A percentile compares a stretch with the other conserved stretches of the same genome.
phyloP scores from a whole-genome alignment of 1,139 yeast genomes.

The Yamadazyma taylorii region DNA sequence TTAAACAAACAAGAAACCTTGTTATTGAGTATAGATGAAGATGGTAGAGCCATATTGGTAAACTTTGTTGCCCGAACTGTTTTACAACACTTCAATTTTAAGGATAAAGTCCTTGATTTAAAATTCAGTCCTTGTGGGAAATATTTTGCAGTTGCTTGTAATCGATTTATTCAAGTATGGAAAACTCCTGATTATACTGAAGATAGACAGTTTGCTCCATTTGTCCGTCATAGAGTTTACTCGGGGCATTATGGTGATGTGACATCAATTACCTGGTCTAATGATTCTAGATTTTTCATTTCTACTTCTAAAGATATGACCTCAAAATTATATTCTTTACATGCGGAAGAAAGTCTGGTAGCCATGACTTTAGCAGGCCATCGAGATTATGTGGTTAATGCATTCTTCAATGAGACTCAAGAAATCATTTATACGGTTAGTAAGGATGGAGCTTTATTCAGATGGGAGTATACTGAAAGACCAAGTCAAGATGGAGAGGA shows the following conservation, averaged over 20 bases:
- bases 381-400: conserved; percentile 80
- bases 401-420: conserved; percentile 83
- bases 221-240: conserved; percentile 83
- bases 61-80: conserved; percentile 83
- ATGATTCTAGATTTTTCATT: conserved; percentile 82
- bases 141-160: conserved; percentile 82
- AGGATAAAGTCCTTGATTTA: conserved; percentile 69
- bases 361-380: conserved; percentile 92
- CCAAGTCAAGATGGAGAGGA: conserved; percentile 40
- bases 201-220: conserved; percentile 91
- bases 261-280: conserved; percentile 80
- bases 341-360: conserved; percentile 72
- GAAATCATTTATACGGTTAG: conserved; percentile 88
- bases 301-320: conserved; percentile 91
- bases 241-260: conserved; percentile 93
- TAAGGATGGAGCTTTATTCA: conserved; percentile 91
- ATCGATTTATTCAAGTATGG: conserved; percentile 90
- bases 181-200: conserved; percentile 76
- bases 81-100: conserved; percentile 93
- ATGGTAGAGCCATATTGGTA: conserved; percentile 90
- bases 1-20: conserved; percentile 80
- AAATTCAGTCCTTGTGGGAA: conserved; percentile 89
- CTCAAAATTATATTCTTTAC: conserved; percentile 78
- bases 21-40: conserved; percentile 81
- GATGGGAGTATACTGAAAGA: conserved; percentile 79